Base-by-base conservation (phyloP, 768 basidiomycete genomes). In the Auricularia auricula-judae region DNA sequence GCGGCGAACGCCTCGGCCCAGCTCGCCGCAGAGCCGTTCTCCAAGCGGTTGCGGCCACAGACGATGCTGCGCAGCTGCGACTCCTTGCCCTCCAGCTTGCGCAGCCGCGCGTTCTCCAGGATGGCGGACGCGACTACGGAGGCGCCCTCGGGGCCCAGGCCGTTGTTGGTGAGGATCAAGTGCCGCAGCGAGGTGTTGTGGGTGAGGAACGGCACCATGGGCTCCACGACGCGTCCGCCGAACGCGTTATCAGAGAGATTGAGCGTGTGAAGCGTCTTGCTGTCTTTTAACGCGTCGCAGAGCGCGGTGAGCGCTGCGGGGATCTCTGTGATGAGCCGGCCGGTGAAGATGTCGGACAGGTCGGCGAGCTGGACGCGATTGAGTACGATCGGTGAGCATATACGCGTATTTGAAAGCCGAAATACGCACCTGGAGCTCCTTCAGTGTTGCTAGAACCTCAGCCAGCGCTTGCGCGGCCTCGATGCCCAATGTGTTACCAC, bases 341-440 rank as follows among this genome's bases (percentile, higher is more conserved):
- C 92, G 2, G 96, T 98, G 78, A 99, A 99, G 76, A 99, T 95
- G 77, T 98, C 96, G 36, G 93, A 89, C 68, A 98, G 91, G 78
- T 98, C 88, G 69, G 95, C 96, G 65, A 96, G 78, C 97, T 98
- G 72, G 35, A 34, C 36, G 42, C 44, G 58, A 58, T 51, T 16
- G 18, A 21, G 23, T 61, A 33, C 43, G 47, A n/a, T 62, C 51
- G 63, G 21, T 36, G 23, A 21, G 43, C 36, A 42, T 35, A 29
- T 35, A 42, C 14, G 58, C 36, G 33, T 47, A 43, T 61, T 16
- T 43, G 44, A 64, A 29, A 61, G 44, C 39, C 2, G 12, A 8
- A 14, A 2, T 5, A 72, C 82, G 63, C 66, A 92, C 95, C 82
- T 86, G 88, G 61, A 98, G 75, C 1, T 74, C 76, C 43, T 81